Base-by-base conservation (phyloP, 305 asterid species). In the Rubia tinctorum region DNA sequence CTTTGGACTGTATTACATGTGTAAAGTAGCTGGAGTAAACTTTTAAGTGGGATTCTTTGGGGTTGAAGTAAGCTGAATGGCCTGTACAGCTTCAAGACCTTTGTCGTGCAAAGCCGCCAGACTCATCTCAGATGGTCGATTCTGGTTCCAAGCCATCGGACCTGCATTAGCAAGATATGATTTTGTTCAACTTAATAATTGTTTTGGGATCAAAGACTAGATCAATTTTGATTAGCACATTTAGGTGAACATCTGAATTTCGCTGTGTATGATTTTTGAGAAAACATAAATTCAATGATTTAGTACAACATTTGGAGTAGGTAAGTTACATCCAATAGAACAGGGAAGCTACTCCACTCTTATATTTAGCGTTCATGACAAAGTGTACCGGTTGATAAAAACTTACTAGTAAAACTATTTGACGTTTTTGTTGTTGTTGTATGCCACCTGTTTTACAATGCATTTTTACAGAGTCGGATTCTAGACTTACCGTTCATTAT, bases 351-450 rank as follows among this genome's bases (percentile, higher is more conserved):
- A 43, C 9, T 43, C 9, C 8, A 43, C 47, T 43, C 45, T 42
- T 42, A 42, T 42, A 5, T 42, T 4, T 49, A 49, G 56, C 15
- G 60, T 53, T 53, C 20, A 49, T 49, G 18, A 14, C 56, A 49
- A 13, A 80, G 92, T 4, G 0, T 49, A 49, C n/a, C 18, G 2
- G n/a, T 1, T 53, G 0, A 18, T 18, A 18, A 53, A 53, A 53
- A 18, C 0, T 6, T 18, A 27, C 30, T 27, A 53, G 6, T 18
- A 18, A 6, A 10, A 53, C 8, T 17, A 53, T 53, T n/a, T 6
- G 60, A 53, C 22, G 7, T 2, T 51, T 51, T 53, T 53, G 18
- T 53, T 53, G 25, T 7, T 18, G 60, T 53, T 53, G 25, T 6
- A 8, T 18, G 60, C 60, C 10, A 7, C 25, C 22, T 53, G 25